These are phyloP conservation scores for Suhomyces tanzawaensis DNA, from an alignment of 805 yeast species.

Conservation along the genomic window DNA sequence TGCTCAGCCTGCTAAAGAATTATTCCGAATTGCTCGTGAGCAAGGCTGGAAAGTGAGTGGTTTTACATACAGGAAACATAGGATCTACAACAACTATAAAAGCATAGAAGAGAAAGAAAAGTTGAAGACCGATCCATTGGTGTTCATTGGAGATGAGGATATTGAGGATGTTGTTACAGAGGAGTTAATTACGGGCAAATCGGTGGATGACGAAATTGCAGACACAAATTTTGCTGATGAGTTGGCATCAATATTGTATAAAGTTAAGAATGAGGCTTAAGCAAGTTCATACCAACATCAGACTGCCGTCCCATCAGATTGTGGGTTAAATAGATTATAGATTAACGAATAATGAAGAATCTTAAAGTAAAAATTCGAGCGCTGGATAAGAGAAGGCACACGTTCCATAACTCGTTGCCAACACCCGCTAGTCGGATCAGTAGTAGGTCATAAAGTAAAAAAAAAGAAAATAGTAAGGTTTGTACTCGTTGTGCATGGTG, in stretches of 20 bases:
- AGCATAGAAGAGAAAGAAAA: conserved; percentile 17
- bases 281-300: too few relatives aligned
- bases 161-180: conserved; percentile 16
- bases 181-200: conserved; percentile 17
- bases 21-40: conserved; percentile 34
- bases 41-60: conserved; percentile 37
- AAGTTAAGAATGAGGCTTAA: conserved; percentile 3
- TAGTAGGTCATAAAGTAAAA: too few relatives aligned
- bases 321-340: too few relatives aligned
- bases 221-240: conserved; percentile 21
- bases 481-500: too few relatives aligned
- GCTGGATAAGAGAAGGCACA: too few relatives aligned
- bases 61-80: conserved; percentile 25
- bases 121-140: conserved; percentile 10
- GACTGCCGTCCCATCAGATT: too few relatives aligned
- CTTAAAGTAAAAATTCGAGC: too few relatives aligned
- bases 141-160: conserved; percentile 1
- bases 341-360: too few relatives aligned
- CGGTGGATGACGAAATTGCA: conserved; percentile 4
- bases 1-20: conserved; percentile 24
- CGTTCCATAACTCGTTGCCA: too few relatives aligned
- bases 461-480: too few relatives aligned
- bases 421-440: too few relatives aligned
- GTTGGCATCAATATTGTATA: conserved; percentile 17
- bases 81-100: conserved; percentile 21